Evolutionary conservation across 2,329 filamentous ascomycete genomes (phyloP), one percentile per base, ranked within the genome.

Genomic region (Pseudohalonectria lignicola): DNA sequence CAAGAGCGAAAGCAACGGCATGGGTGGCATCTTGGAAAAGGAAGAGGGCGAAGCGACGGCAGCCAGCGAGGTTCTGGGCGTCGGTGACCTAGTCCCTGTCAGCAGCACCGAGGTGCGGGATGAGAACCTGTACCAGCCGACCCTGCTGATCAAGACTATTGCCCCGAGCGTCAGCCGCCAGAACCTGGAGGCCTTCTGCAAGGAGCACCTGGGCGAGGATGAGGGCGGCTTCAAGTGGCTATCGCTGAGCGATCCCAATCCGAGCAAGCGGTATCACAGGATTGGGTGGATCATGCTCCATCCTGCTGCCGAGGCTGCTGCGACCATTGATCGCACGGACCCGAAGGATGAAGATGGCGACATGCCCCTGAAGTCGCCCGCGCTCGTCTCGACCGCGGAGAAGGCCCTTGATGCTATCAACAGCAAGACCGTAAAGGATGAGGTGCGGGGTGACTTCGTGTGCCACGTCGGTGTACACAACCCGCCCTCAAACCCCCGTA

Each of bases 271-370:
- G 45, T 98, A 88, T 53, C 92, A 98, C 55, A 82, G 92, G 17
- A 96, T 98, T 59, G 92, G 92, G 17, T 98, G 93, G 90, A 93
- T 98, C 43, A 92, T 96, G 73, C 71, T 98, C 9, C 83, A 96
- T 52, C 82, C 86, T 13, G 77, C 77, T 12, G 70, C 82, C 1
- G 85, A 93, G 40, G 23, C 30, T 13, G 67, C 72, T 17, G 32
- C 25, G 17, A 62, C 71, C 5, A 65, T 79, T 42, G 85, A 93
- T 48, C 72, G 80, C 43, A 70, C 74, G n/a, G 83, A 92, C 47
- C 73, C 74, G 11, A 78, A 82, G 46, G 82, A 86, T 35, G 63
- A 57, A 9, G 72, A 74, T 39, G 70, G 71, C 12, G 74, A 76
- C 33, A 57, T 67, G 48, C 67, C 74, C 30, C 67, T 69, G 13